phyloP scores from a whole-genome alignment of 192 early-diverging fungal species.

The Rhizophagus clarus region DNA sequence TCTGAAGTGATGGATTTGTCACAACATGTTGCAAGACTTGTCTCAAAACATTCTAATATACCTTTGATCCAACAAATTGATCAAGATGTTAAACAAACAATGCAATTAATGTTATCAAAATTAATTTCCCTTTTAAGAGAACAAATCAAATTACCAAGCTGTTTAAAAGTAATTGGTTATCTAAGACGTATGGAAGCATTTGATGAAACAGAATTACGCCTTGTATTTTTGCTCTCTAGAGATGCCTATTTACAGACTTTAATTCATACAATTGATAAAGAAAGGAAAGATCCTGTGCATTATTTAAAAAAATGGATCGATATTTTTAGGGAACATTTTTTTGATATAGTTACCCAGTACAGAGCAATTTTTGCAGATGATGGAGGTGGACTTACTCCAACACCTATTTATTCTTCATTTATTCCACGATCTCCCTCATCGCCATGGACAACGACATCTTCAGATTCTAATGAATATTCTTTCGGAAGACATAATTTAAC shows the following conservation, averaged over 20 bases:
- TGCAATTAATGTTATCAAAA: slow-evolving; percentile 72
- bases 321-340: slow-evolving; percentile 74
- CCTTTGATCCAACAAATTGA: slow-evolving; percentile 61
- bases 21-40: slow-evolving; percentile 62
- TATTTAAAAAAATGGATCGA: slow-evolving; percentile 79
- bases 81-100: slow-evolving; percentile 59
- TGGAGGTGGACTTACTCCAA: slow-evolving; percentile 20
- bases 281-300: slow-evolving; percentile 56
- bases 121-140: slow-evolving; percentile 66
- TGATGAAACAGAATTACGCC: slow-evolving; percentile 69
- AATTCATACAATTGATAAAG: slow-evolving; percentile 53
- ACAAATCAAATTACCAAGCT: slow-evolving; percentile 73
- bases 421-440: slow-evolving; percentile 2
- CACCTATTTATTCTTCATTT: slow-evolving; percentile 19
- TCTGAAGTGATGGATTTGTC: slow-evolving; percentile 83
- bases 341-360: slow-evolving; percentile 83
- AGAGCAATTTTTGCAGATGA: slow-evolving; percentile 33
- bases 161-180: slow-evolving; percentile 78
- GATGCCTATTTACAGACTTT: slow-evolving; percentile 60
- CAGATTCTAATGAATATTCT: slow-evolving; percentile 11
- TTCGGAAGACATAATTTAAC: not conserved
- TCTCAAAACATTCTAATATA: slow-evolving; percentile 58
- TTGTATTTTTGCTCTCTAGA: slow-evolving; percentile 75
- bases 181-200: slow-evolving; percentile 73
- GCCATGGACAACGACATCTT: slow-evolving; percentile 30